Base-by-base conservation (phyloP, 1,139 yeast species). In the Diutina scorzettiae region DNA sequence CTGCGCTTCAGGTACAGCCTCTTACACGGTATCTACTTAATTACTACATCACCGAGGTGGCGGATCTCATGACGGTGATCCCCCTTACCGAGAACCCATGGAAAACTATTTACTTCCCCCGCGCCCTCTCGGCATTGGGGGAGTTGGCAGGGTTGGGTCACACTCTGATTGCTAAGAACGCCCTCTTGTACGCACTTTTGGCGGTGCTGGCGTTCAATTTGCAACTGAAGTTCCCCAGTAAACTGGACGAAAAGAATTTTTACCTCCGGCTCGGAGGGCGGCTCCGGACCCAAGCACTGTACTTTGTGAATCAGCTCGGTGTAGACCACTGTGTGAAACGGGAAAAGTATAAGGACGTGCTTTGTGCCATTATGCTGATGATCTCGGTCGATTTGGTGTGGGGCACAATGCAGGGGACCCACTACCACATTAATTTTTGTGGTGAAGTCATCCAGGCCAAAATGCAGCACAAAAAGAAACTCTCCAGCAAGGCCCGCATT, bases 351-450 rank as follows among this genome's bases (percentile, higher is more conserved):
- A 85, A 86, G 55, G 95, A 86, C 55, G 84, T 85, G 5, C 60
- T 86, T 30, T 82, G 87, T 42, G 93, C 95, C 0, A 80, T 85
- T 18, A 69, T 86, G 61, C 79, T 93, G 2, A 84, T 86, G 95
- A 84, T 81, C 42, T 78, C 89, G 19, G 85, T 86, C 44, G 95
- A 86, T 60, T 79, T 84, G 44, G 91, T 84, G 7, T 82, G 94
- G 84, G 95, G 96, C 1, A 81, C 93, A 1, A 84, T 83, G 93
- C 81, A 81, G 46, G 94, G 84, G 50, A 84, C 95, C 51, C 77
- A 78, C 47, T 71, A 78, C 46, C 84, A 85, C 58, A 66, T 86
- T 44, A 73, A 77, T 43, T 78, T 87, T 54, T 83, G 95, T 62
- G 91, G 85, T 46, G 73, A 73, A 46, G 81, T 84, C 42, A 81